Base-by-base conservation (phyloP, 495 filamentous ascomycete species). In the Aspergillus heteromorphus region DNA sequence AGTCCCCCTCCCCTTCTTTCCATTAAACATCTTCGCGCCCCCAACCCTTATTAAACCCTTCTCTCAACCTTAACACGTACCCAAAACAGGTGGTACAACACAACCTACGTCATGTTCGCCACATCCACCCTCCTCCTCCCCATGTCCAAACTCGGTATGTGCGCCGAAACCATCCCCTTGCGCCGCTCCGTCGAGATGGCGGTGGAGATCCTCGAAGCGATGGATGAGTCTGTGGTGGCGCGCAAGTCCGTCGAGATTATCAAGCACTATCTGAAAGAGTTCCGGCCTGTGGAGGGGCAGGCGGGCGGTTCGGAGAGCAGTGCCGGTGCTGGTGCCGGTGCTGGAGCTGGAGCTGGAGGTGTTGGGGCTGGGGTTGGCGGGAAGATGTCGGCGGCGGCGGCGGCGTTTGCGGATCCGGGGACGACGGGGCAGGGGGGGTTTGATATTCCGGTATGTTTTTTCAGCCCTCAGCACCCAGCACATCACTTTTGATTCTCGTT, bases 31-130 rank as follows among this genome's bases (percentile, higher is more conserved):
- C n/a, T n/a, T n/a, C n/a, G n/a, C n/a, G n/a, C n/a, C n/a, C n/a
- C n/a, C n/a, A n/a, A n/a, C n/a, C n/a, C n/a, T n/a, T n/a, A n/a
- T n/a, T n/a, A n/a, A n/a, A n/a, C n/a, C n/a, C n/a, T n/a, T n/a
- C n/a, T n/a, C n/a, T n/a, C n/a, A n/a, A n/a, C n/a, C n/a, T n/a
- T 23, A 14, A 10, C 29, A 7, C 9, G 6, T 54, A 47, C n/a
- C 7, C 11, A 14, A 10, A 16, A 13, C 16, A 73, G 72, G 72
- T 75, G 72, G 72, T 75, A 75, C 47, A 75, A 75, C 51, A 72
- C 69, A 45, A 75, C 72, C 2, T 75, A 73, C 40, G 65, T 75
- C 4, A 72, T 73, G 64, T 71, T 75, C 36, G 70, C 72, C 40
- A 72, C 66, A n/a, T 70, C 71, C 8, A 71, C 66, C 0, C 65